These are phyloP conservation scores for Cucurbitaria berberidis DNA, from an alignment of 2,329 filamentous ascomycete genomes.

Conservation along the genomic window DNA sequence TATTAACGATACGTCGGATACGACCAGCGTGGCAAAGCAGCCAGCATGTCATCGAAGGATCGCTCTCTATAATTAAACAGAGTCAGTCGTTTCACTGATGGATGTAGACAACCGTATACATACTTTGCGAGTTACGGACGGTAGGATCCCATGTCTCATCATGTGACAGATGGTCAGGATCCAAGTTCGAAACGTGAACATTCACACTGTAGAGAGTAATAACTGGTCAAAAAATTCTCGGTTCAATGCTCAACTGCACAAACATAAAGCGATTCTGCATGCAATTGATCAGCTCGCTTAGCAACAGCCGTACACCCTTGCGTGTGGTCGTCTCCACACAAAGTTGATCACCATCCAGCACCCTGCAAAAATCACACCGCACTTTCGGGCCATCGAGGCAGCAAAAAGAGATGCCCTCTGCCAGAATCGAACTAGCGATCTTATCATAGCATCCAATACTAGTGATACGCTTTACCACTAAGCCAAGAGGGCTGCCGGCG, in stretches of 20 bases:
- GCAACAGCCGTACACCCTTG: not conserved
- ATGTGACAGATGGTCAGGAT: too few relatives aligned
- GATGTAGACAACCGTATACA: too few relatives aligned
- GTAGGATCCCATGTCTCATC: too few relatives aligned
- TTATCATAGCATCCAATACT: conserved; percentile 44
- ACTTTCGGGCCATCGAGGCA: not conserved
- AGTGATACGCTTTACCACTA: conserved; percentile 50
- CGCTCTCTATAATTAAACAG: not conserved
- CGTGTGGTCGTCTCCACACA: not conserved
- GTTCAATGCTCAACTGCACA: too few relatives aligned
- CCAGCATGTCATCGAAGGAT: not conserved
- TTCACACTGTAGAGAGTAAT: too few relatives aligned
- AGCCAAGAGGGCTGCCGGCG: conserved; percentile 37
- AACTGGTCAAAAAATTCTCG: too few relatives aligned
- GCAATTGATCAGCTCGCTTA: too few relatives aligned
- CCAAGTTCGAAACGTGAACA: too few relatives aligned
- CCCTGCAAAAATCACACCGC: not conserved
- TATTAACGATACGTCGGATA: conserved; percentile 16
- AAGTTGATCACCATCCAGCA: not conserved
- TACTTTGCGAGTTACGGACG: too few relatives aligned
- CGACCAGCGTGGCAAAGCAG: not conserved
- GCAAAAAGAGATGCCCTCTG: conserved; percentile 34
- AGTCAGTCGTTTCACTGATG: not conserved
- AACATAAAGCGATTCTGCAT: too few relatives aligned
- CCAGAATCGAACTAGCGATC: conserved; percentile 47